phyloP scores from a whole-genome alignment of 202 grass and related monocot species.

The Panicum hallii region DNA sequence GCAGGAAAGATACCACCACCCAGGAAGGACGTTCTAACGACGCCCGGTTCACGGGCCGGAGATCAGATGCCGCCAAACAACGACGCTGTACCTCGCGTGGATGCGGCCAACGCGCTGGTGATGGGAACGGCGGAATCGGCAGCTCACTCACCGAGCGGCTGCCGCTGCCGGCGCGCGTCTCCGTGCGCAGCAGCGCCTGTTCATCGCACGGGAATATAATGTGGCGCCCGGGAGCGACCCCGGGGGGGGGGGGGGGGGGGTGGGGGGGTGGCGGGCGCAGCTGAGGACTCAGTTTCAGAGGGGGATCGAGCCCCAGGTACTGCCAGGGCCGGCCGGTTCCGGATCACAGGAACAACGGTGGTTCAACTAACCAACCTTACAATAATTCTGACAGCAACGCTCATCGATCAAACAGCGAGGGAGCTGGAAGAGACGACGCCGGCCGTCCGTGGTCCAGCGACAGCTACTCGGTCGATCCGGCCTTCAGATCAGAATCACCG shows the following conservation, averaged over 20 bases:
- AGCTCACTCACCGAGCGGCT: not conserved
- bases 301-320: not conserved
- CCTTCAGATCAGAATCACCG: conserved; percentile 4
- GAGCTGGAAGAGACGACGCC: conserved; percentile 27
- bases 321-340: not conserved
- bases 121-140: not conserved
- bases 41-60: conserved; percentile 34
- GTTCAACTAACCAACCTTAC: conserved; percentile 24
- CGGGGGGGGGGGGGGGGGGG: too few relatives aligned
- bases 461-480: not conserved
- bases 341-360: conserved; percentile 31
- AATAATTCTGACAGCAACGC: conserved; percentile 46
- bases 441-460: conserved; percentile 31
- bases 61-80: conserved; percentile 26
- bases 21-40: not conserved
- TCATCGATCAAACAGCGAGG: conserved; percentile 29
- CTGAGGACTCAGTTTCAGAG: not conserved
- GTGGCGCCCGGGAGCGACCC: not conserved
- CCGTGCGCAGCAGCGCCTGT: not conserved
- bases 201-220: not conserved
- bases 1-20: not conserved
- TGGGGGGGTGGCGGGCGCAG: too few relatives aligned
- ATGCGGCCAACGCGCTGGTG: not conserved
- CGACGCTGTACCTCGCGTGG: not conserved
- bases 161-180: too few relatives aligned